These are phyloP conservation scores for Lichtheimia hyalospora DNA, from an alignment of 371 early-diverging fungal genomes.

Conservation along the genomic window DNA sequence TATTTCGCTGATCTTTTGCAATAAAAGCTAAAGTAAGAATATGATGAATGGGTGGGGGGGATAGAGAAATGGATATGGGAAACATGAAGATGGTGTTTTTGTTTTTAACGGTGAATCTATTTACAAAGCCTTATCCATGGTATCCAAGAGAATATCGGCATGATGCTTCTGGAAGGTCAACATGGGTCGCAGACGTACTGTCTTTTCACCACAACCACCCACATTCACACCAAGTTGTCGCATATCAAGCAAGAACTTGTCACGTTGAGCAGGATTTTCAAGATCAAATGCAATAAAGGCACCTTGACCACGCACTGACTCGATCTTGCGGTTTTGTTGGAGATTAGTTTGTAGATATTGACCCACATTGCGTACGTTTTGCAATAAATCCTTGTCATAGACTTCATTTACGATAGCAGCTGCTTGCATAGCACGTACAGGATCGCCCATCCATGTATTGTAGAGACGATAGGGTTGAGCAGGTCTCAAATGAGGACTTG, in stretches of 20 bases:
- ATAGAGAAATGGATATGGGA: neutral
- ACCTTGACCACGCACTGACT: slow-evolving; percentile 65
- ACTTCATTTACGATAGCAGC: slow-evolving; percentile 65
- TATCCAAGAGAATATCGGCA: slow-evolving; percentile 68
- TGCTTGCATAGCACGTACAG: slow-evolving; percentile 68
- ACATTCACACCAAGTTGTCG: slow-evolving; percentile 68
- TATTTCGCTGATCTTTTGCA: slow-evolving; percentile 50
- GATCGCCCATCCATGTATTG: slow-evolving; percentile 80
- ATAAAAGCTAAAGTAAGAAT: slow-evolving; percentile 9
- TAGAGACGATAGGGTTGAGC: slow-evolving; percentile 67
- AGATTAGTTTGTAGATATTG: slow-evolving; percentile 49
- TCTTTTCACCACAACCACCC: slow-evolving; percentile 67
- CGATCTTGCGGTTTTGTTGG: slow-evolving; percentile 19
- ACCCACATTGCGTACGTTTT: slow-evolving; percentile 59
- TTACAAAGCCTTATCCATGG: slow-evolving; percentile 42
- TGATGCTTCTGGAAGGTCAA: slow-evolving; percentile 70
- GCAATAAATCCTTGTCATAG: slow-evolving; percentile 48
- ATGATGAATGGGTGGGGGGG: neutral
- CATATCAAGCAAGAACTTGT: slow-evolving; percentile 57
- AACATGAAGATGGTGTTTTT: neutral
- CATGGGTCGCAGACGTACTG: slow-evolving; percentile 75
- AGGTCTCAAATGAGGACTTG: slow-evolving; percentile 55
- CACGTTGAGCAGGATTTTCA: slow-evolving; percentile 45
- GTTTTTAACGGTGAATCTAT: neutral
- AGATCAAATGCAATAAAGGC: slow-evolving; percentile 75